A percentile compares a stretch with the other conserved stretches of the same genome.
These are phyloP conservation scores for Cyphellophora europaea DNA, from an alignment of 2,329 filamentous ascomycete species.

Conservation along the genomic window DNA sequence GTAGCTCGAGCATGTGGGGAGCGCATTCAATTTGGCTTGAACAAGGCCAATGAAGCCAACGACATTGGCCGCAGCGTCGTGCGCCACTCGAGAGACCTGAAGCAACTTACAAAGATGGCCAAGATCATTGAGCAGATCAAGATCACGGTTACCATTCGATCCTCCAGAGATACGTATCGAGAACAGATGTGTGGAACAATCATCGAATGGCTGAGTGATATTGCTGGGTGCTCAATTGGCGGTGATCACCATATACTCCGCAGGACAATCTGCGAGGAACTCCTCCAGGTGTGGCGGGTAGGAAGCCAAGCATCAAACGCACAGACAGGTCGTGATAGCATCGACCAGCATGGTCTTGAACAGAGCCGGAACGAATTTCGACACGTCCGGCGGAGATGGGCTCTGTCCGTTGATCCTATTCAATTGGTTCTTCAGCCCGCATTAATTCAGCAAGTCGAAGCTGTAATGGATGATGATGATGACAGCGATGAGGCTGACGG, in stretches of 20 bases:
- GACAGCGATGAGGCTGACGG: constrained; percentile 37
- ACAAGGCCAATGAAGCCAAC: constrained; percentile 80
- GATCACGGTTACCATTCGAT: constrained; percentile 88
- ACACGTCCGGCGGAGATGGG: constrained; percentile 26
- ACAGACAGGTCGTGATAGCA: constrained; percentile 64
- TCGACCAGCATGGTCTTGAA: constrained; percentile 69
- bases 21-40: constrained; percentile 56
- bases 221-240: constrained; percentile 79
- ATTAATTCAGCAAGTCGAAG: constrained; percentile 26
- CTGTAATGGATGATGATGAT: constrained; percentile 34
- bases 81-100: constrained; percentile 63
- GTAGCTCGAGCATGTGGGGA: constrained; percentile 81
- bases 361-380: constrained; percentile 28
- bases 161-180: constrained; percentile 86
- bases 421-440: constrained; percentile 27
- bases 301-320: constrained; percentile 78
- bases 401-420: constrained; percentile 30
- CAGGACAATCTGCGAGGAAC: constrained; percentile 78
- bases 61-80: constrained; percentile 79
- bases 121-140: constrained; percentile 90
- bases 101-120: constrained; percentile 65
- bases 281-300: constrained; percentile 76
- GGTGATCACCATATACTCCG: constrained; percentile 70
- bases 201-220: constrained; percentile 90
- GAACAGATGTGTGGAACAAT: constrained; percentile 99